phyloP scores from a whole-genome alignment of 768 basidiomycete species.

The Mycena pura region DNA sequence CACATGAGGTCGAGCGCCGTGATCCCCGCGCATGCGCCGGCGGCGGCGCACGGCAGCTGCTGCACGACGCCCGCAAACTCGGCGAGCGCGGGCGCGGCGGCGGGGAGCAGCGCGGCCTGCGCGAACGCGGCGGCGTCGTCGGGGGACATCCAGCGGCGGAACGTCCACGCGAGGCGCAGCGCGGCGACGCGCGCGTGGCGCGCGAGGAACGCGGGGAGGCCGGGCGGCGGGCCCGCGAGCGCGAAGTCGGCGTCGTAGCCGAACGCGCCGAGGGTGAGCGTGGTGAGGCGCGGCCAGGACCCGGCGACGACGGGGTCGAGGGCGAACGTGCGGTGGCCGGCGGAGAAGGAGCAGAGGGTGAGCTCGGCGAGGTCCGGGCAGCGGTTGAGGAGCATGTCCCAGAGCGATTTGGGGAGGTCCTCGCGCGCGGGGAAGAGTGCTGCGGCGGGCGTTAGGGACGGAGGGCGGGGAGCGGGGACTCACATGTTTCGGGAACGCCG shows the following conservation, averaged over 20 bases:
- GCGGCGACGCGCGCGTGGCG: constrained; percentile 46
- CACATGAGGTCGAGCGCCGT: constrained; percentile 55
- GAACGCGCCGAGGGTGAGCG: constrained; percentile 56
- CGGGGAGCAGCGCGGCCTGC: constrained; percentile 23
- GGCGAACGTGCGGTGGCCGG: constrained; percentile 51
- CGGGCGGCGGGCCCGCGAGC: constrained; percentile 37
- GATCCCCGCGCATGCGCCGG: constrained; percentile 35
- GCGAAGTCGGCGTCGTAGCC: constrained; percentile 55
- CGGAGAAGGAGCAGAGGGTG: constrained; percentile 56
- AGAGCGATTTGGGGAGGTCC: constrained; percentile 47
- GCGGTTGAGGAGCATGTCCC: constrained; percentile 55
- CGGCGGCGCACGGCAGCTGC: constrained; percentile 49
- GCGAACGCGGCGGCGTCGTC: constrained; percentile 43
- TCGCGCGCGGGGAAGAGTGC: constrained; percentile 49
- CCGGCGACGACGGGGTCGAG: constrained; percentile 48
- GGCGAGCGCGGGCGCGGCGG: constrained; percentile 39
- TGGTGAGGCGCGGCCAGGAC: constrained; percentile 48
- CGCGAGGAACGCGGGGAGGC: constrained; percentile 46
- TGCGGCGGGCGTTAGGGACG: constrained; percentile 21
- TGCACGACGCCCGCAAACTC: constrained; percentile 57
- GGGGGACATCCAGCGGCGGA: constrained; percentile 57
- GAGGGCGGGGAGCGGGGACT: constrained; percentile 4
- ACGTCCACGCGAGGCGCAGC: constrained; percentile 57
- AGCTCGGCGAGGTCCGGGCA: constrained; percentile 58
- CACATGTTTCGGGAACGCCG: constrained; percentile 48